phyloP scores from a whole-genome alignment of 2,329 filamentous ascomycete species.

The Clarireedia sp. region DNA sequence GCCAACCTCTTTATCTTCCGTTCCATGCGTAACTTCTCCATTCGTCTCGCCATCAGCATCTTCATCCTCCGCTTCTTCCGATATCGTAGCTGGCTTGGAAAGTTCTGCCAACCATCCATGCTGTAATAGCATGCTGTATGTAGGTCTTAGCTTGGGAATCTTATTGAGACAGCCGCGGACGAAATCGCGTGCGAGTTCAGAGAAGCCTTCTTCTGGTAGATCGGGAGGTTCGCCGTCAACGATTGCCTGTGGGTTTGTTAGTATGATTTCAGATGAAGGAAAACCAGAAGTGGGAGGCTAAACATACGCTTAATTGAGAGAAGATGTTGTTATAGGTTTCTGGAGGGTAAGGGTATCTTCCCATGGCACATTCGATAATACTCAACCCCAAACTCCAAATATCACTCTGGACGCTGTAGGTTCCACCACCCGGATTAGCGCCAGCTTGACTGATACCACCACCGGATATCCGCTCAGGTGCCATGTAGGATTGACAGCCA shows the following conservation, averaged over 20 bases:
- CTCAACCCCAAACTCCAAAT: slow-evolving; percentile 95
- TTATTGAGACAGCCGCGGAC: slow-evolving; percentile 88
- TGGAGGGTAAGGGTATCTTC: slow-evolving; percentile 89
- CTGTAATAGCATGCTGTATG: slow-evolving; percentile 79
- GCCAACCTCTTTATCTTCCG: slow-evolving; percentile 72
- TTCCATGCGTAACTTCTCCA: slow-evolving; percentile 12
- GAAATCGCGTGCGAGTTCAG: slow-evolving; percentile 74
- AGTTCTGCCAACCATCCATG: slow-evolving; percentile 80
- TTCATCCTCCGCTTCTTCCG: slow-evolving; percentile 51
- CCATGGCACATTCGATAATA: slow-evolving; percentile 92
- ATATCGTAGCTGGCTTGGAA: slow-evolving; percentile 66
- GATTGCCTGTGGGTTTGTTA: slow-evolving; percentile 61
- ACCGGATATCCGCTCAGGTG: slow-evolving; percentile 87
- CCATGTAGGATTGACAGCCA: slow-evolving; percentile 99
- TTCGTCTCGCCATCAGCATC: neutral
- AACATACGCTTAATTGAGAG: slow-evolving; percentile 76
- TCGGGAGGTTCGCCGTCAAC: slow-evolving; percentile 93
- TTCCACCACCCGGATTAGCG: slow-evolving; percentile 63
- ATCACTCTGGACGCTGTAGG: slow-evolving; percentile 95
- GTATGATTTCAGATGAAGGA: neutral
- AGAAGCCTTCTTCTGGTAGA: slow-evolving; percentile 72
- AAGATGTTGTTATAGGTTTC: slow-evolving; percentile 99
- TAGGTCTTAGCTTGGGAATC: slow-evolving; percentile 83
- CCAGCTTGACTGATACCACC: slow-evolving; percentile 69
- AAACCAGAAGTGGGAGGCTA: neutral